Percentiles rank a stretch among this genome's conserved stretches.
Conservation (phyloP, 192 early-diverging fungal genomes). For the Allomyces macrogynus region DNA sequence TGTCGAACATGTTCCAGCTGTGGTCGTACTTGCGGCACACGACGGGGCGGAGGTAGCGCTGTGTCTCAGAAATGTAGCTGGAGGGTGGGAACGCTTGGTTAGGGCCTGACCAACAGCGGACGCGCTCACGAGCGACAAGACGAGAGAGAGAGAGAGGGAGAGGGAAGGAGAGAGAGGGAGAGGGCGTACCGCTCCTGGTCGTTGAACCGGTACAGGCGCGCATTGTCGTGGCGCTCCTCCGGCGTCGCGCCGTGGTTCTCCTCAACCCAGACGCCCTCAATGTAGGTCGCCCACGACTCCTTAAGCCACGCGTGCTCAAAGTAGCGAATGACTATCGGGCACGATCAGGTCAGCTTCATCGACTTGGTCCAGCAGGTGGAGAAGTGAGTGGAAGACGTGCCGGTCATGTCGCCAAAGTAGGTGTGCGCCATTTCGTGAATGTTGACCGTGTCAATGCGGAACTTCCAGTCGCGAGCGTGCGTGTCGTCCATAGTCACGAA, state of each 20-base stretch:
- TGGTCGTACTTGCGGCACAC: constrained; percentile 23
- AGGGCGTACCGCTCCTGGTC: constrained; percentile 7
- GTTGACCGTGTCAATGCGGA: constrained; percentile 16
- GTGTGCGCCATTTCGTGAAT: constrained; percentile 37
- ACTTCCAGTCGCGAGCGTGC: constrained; percentile 8
- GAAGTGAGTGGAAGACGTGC: not conserved
- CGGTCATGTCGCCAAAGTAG: constrained; percentile 27
- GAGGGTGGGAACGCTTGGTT: no score
- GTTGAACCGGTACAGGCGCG: constrained; percentile 12
- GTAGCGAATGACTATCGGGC: constrained; percentile 21
- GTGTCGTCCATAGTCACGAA: constrained; percentile 15
- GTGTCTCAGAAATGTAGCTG: constrained; percentile 11
- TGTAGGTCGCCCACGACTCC: constrained; percentile 33
- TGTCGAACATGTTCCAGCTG: constrained; percentile 30
- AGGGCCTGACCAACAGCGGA: constrained; percentile 5
- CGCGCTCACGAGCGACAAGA: constrained; percentile 5
- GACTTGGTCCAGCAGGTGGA: no score
- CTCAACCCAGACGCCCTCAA: constrained; percentile 12
- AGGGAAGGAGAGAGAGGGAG: no score
- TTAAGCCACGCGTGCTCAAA: constrained; percentile 40
- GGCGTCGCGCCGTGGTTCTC: constrained; percentile 7
- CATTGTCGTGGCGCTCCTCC: constrained; percentile 17
- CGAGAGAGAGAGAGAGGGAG: no score
- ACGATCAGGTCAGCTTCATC: no score
- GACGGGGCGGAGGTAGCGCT: constrained; percentile 20